A percentile compares a stretch with the other conserved stretches of the same genome.
These are phyloP conservation scores for Paraphaeosphaeria sporulosa DNA, from an alignment of 2,329 filamentous ascomycete species.

Conservation along the genomic window DNA sequence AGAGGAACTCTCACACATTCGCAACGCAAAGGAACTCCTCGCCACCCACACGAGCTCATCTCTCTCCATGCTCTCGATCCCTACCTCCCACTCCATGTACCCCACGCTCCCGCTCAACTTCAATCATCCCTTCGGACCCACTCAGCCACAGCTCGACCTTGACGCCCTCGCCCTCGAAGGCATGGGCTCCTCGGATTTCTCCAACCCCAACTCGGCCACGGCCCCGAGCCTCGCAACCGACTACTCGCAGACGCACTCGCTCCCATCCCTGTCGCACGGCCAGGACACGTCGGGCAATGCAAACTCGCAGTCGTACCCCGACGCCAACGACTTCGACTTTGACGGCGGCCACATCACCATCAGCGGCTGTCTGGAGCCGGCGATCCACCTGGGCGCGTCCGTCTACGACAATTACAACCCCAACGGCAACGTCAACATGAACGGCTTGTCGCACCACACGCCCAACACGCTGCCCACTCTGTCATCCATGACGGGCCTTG, in stretches of 20 bases:
- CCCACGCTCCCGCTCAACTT: constrained; percentile 27
- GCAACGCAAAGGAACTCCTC: constrained; percentile 10
- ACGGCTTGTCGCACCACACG: constrained; percentile 13
- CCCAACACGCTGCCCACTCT: constrained; percentile 11
- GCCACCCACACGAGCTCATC: constrained; percentile 3
- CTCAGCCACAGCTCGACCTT: constrained; percentile 35
- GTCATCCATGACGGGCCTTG: constrained; percentile 26
- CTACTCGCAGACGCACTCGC: constrained; percentile 33
- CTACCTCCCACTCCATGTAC: constrained; percentile 24
- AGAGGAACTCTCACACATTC: constrained; percentile 21
- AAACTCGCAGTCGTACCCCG: constrained; percentile 22
- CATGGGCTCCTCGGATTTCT: constrained; percentile 30
- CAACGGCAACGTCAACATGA: background rate
- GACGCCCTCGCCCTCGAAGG: constrained; percentile 30
- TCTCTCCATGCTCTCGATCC: background rate
- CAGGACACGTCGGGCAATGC: constrained; percentile 24
- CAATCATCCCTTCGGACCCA: constrained; percentile 25
- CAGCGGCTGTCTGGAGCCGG: constrained; percentile 43
- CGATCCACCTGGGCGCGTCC: constrained; percentile 29
- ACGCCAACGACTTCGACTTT: constrained; percentile 52
- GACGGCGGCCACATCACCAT: constrained; percentile 50
- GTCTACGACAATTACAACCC: constrained; percentile 24
- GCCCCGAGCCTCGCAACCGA: constrained; percentile 36
- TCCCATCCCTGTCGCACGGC: constrained; percentile 29
- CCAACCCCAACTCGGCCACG: constrained; percentile 30